Conservation (phyloP, 2,329 filamentous ascomycete species). For the Trichoderma guizhouense region DNA sequence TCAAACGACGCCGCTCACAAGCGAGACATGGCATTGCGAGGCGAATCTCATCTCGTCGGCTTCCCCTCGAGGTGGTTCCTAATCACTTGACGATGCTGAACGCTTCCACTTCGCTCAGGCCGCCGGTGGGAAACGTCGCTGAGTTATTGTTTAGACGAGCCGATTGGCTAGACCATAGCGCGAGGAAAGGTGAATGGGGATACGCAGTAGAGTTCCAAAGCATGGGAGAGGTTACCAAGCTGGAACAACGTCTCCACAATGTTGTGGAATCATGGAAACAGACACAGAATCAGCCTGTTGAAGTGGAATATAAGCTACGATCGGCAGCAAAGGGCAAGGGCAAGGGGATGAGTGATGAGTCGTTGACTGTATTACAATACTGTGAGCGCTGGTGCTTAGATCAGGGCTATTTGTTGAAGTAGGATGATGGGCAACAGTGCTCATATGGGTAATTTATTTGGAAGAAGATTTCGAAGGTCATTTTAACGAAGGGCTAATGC, state of each 20-base stretch:
- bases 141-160: background rate
- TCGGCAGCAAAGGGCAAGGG: constrained; percentile 25
- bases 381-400: too few species aligned
- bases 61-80: constrained; percentile 29
- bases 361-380: background rate
- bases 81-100: constrained; percentile 20
- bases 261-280: constrained; percentile 26
- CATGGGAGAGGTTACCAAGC: constrained; percentile 26
- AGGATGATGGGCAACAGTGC: background rate
- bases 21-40: constrained; percentile 22
- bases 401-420: background rate
- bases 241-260: constrained; percentile 24
- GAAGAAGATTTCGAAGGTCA: background rate
- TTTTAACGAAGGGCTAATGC: background rate
- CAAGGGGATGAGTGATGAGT: background rate
- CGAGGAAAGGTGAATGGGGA: background rate
- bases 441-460: background rate
- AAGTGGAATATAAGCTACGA: constrained; percentile 28
- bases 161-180: background rate
- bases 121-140: background rate
- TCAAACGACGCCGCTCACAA: constrained; percentile 22
- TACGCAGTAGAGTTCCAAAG: constrained; percentile 23
- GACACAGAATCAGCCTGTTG: constrained; percentile 1
- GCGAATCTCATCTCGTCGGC: constrained; percentile 23
- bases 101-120: constrained; percentile 15